phyloP scores from a whole-genome alignment of 2,329 filamentous ascomycete species.

The Aspergillus sp. region DNA sequence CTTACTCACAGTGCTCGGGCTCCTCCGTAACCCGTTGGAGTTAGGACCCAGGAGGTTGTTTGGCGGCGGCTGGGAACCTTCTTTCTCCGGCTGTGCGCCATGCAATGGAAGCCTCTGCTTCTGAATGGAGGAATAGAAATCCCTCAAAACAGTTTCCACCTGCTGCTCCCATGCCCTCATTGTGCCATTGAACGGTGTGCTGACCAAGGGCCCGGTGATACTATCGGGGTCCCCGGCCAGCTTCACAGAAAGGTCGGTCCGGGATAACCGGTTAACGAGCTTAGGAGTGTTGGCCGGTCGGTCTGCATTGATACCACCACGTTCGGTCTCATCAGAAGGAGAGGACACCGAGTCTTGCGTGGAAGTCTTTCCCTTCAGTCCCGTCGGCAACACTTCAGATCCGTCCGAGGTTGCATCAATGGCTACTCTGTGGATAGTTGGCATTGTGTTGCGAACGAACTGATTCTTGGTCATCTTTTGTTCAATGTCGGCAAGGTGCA shows the following conservation, averaged over 20 bases:
- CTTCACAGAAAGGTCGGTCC: conserved; percentile 25
- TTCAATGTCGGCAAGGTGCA: conserved; percentile 92
- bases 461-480: conserved; percentile 93
- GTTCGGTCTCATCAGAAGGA: conserved; percentile 15
- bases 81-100: conserved; percentile 57
- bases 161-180: conserved; percentile 82
- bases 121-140: conserved; percentile 86
- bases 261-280: conserved; percentile 23
- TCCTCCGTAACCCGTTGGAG: conserved; percentile 71
- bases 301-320: conserved; percentile 16
- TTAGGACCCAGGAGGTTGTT: conserved; percentile 69
- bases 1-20: conserved; percentile 88
- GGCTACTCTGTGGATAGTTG: conserved; percentile 76
- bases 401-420: conserved; percentile 68
- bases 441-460: conserved; percentile 95
- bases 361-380: conserved; percentile 23
- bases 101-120: conserved; percentile 83
- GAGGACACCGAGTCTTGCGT: conserved; percentile 41
- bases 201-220: conserved; percentile 68
- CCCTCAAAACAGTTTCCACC: conserved; percentile 85
- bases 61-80: conserved; percentile 37
- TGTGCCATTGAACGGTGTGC: conserved; percentile 69
- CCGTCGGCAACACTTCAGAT: conserved; percentile 52
- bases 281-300: conserved; percentile 18
- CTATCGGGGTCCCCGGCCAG: conserved; percentile 29